A percentile compares a stretch with the other conserved stretches of the same genome.
phyloP scores from a whole-genome alignment of 257 asterid species.

The Prunella vulgaris region DNA sequence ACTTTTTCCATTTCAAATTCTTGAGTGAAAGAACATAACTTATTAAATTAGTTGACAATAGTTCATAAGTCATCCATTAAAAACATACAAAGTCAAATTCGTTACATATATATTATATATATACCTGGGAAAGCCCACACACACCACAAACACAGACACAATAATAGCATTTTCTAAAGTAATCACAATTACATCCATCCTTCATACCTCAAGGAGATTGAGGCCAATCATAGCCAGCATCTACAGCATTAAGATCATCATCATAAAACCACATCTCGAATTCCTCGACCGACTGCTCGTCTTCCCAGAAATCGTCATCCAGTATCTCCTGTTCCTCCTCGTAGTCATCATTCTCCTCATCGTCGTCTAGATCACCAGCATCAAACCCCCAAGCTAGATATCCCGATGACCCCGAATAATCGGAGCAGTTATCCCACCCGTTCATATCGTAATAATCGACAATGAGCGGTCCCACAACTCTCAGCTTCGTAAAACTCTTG shows the following conservation, averaged over 20 bases:
- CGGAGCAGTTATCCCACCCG: constrained; percentile 67
- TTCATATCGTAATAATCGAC: constrained; percentile 47
- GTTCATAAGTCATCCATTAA: neutral
- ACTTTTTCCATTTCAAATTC: neutral
- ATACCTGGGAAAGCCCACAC: constrained; percentile 17
- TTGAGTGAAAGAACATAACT: neutral
- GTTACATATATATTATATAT: constrained; percentile 21
- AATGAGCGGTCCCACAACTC: constrained; percentile 59
- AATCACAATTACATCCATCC: neutral
- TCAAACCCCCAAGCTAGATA: constrained; percentile 72
- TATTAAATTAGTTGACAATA: constrained; percentile 22
- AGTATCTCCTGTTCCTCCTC: constrained; percentile 39
- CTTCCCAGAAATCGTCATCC: constrained; percentile 47
- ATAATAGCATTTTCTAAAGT: neutral
- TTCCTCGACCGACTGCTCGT: constrained; percentile 45
- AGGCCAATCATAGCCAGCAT: constrained; percentile 75
- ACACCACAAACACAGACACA: constrained; percentile 8
- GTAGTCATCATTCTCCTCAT: constrained; percentile 39
- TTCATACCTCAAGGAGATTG: constrained; percentile 53
- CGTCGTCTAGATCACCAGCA: constrained; percentile 45
- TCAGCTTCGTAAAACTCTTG: constrained; percentile 42
- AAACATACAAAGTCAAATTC: constrained; percentile 30
- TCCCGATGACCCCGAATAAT: constrained; percentile 52
- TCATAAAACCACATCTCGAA: constrained; percentile 76
- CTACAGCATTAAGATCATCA: constrained; percentile 48